A percentile compares a stretch with the other conserved stretches of the same genome.
Conservation (phyloP, 306 rosid species). For the Quercus mongolica region DNA sequence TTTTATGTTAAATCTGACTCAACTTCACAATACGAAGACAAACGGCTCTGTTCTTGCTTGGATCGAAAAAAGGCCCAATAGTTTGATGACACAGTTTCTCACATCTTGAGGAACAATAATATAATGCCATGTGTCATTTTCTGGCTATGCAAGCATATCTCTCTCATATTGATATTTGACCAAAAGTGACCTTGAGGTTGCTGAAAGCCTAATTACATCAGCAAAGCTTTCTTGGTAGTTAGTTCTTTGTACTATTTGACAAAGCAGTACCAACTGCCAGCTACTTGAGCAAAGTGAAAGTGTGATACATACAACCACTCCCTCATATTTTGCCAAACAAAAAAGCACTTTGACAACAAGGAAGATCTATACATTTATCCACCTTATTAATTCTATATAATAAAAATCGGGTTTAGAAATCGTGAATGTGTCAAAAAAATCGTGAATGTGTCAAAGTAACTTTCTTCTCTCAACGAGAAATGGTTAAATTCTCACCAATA, state of each 20-base stretch:
- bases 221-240: constrained; percentile 11
- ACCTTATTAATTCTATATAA: too few species aligned
- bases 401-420: too few species aligned
- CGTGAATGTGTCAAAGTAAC: too few species aligned
- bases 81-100: not conserved
- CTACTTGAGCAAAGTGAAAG: constrained; percentile 8
- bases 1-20: constrained; percentile 26
- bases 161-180: not conserved
- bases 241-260: constrained; percentile 22
- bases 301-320: too few species aligned
- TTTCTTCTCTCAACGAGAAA: too few species aligned
- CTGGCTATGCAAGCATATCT: not conserved
- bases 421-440: too few species aligned
- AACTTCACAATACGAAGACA: not conserved
- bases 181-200: not conserved
- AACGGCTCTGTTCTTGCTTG: constrained; percentile 16
- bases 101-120: not conserved
- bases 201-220: constrained; percentile 2
- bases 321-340: not conserved
- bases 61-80: constrained; percentile 13
- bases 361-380: too few species aligned
- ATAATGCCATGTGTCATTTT: not conserved
- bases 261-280: constrained; percentile 20
- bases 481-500: too few species aligned
- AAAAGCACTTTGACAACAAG: not conserved